Base-by-base conservation (phyloP, 176 grass and related monocot genomes). In the Cymbopogon citratus region DNA sequence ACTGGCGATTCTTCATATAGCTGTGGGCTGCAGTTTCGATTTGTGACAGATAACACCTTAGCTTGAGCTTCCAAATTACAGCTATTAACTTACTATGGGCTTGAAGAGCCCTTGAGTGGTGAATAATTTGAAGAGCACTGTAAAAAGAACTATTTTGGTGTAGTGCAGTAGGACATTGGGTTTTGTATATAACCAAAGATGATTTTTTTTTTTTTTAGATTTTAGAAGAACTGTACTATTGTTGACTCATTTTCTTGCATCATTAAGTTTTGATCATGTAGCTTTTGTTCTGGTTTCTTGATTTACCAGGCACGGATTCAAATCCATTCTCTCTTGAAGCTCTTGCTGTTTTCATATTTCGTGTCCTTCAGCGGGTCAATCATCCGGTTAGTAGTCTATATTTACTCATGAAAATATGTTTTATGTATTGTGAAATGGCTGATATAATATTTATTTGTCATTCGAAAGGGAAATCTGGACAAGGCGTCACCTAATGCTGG, bases 241-340 rank as follows among this genome's bases (percentile, higher is more conserved):
- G 29, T 84, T 75, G 29, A 9, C 25, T 31, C 6, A 12, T 71
- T 60, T 38, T 74, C 7, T 69, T 70, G 13, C 4, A 19, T 36
- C 48, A 44, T 43, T 69, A 64, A 9, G 45, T 78, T 57, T 57
- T 57, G 6, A 74, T 48, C 59, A 80, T 64, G 9, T 80, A 45
- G 29, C 29, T 66, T 64, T 73, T 61, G 62, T 36, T 86, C 36
- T 60, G 36, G 12, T 83, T 77, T 25, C 38, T 81, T 66, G 83
- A 73, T 81, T 87, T 81, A 73, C 21, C 74, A 98, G 95, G 95
- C 71, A 94, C 90, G 6, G 88, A 95, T 83, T 91, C 86, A 69
- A 98, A 98, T 91, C 95, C 95, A 40, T 98, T 93, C 71, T 95
- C 95, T 81, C 90, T 98, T 82, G 95, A 98, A 45, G 85, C 95